These are phyloP conservation scores for Rusavskia elegans DNA, from an alignment of 495 filamentous ascomycete genomes.

Conservation along the genomic window DNA sequence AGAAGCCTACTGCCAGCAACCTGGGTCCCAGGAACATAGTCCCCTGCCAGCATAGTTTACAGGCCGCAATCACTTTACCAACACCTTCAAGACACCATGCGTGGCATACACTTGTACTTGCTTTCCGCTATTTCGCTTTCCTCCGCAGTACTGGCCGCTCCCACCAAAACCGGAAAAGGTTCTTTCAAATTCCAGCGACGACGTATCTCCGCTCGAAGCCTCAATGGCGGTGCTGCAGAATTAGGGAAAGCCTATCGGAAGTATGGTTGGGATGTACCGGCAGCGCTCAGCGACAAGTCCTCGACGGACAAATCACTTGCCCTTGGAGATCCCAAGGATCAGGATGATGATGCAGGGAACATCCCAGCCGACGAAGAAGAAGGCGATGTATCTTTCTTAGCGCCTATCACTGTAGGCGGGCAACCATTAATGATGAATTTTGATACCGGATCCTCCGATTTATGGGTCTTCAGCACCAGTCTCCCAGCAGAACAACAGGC, in stretches of 20 bases:
- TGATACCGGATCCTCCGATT: conserved; percentile 69
- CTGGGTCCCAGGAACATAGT: no score
- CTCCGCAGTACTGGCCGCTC: conserved; percentile 13
- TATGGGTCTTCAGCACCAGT: conserved; percentile 69
- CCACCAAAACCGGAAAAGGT: conserved; percentile 18
- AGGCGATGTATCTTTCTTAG: conserved; percentile 53
- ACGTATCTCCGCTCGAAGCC: conserved; percentile 26
- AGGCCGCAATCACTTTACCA: conserved; percentile 17
- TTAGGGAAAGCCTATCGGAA: conserved; percentile 48
- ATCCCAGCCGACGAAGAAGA: conserved; percentile 17
- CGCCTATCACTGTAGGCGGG: conserved; percentile 54
- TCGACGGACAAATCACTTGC: conserved; percentile 15
- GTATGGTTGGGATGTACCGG: conserved; percentile 30
- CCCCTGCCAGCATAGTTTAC: neutral
- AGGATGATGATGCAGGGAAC: conserved; percentile 36
- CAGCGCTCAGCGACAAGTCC: conserved; percentile 20
- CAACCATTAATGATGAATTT: conserved; percentile 63
- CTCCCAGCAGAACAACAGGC: conserved; percentile 28
- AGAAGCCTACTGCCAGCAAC: neutral
- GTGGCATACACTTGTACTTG: conserved; percentile 15
- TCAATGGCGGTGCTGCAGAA: conserved; percentile 33
- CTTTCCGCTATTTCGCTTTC: conserved; percentile 3
- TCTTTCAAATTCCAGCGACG: conserved; percentile 50
- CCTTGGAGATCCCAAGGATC: conserved; percentile 6
- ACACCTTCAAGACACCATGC: conserved; percentile 6